Evolutionary conservation across 2,329 filamentous ascomycete species (phyloP), one percentile per base, ranked within the genome.

Genomic region (Escovopsis sp.): DNA sequence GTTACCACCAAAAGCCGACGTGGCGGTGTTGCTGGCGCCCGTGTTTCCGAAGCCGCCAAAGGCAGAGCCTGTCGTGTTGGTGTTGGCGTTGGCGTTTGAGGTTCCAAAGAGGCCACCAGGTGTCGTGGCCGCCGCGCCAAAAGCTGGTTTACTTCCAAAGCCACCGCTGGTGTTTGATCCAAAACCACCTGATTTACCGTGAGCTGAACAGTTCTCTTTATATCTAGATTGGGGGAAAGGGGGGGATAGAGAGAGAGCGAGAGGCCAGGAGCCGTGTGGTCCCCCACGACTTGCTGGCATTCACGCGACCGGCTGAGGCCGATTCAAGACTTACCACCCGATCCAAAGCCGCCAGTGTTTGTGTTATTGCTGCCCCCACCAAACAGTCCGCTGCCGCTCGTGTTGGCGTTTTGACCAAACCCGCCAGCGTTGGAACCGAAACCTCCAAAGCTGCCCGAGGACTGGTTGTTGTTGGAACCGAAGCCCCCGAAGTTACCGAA

Each of bases 401-500:
- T 7, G 35, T 23, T 35, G 41, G 30, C 48, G 44, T 47, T 53
- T 45, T 60, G 59, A 38, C 72, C 72, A 50, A 76, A 77, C 28
- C 55, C 55, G 39, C 54, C 51, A 40, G 34, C 50, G 45, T 55
- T 59, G 45, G 52, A 55, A 50, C 56, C 72, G 46, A 75, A 80
- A 37, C 75, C 75, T 51, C 73, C 73, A 59, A 82, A 82, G 19
- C 63, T 66, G 40, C 49, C 52, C 19, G 59, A 52, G 53, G 60
- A 50, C 45, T 57, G 41, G 36, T 54, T 47, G 38, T 53, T 76
- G 49, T 69, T 71, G 54, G 69, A 68, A 62, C 75, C 75, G 62
- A 80, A 80, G 66, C 73, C 71, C 44, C 68, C 67, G 45, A 63
- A 63, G 49, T 66, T 64, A 52, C 68, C 67, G 53, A 74, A 73